phyloP scores from a whole-genome alignment of 306 rosid species.

The Prunus armeniaca region DNA sequence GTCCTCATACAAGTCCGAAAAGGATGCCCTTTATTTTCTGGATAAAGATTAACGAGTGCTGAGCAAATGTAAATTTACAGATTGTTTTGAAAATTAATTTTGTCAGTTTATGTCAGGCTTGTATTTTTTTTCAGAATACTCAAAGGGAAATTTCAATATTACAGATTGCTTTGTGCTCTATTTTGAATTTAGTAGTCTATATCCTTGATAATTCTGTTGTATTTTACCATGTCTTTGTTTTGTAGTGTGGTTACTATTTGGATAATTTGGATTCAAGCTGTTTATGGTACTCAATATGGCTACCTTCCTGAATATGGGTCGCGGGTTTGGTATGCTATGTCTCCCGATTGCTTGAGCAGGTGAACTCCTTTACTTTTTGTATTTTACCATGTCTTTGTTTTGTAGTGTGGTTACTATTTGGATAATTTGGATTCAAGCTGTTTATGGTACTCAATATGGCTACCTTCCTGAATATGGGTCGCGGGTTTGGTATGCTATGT shows the following conservation, averaged over 20 bases:
- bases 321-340: neutral
- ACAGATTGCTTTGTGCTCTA: neutral
- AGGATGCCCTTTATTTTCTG: neutral
- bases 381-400: neutral
- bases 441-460: conserved; percentile 4
- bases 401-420: neutral
- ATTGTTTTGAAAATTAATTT: conserved; percentile 13
- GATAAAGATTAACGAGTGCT: neutral
- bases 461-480: neutral
- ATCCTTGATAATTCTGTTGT: neutral
- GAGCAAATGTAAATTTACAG: conserved; percentile 27
- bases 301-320: neutral
- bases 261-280: neutral
- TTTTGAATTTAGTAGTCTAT: neutral
- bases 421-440: neutral
- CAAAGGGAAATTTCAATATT: neutral
- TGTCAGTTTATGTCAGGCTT: neutral
- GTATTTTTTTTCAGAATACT: neutral
- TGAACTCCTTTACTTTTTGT: neutral
- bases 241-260: neutral
- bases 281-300: conserved; percentile 4
- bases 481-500: neutral
- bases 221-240: neutral
- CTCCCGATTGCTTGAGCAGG: conserved; percentile 11
- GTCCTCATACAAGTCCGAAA: neutral